These are phyloP conservation scores for Pseudocercospora vitis DNA, from an alignment of 2,329 filamentous ascomycete species.

Conservation along the genomic window DNA sequence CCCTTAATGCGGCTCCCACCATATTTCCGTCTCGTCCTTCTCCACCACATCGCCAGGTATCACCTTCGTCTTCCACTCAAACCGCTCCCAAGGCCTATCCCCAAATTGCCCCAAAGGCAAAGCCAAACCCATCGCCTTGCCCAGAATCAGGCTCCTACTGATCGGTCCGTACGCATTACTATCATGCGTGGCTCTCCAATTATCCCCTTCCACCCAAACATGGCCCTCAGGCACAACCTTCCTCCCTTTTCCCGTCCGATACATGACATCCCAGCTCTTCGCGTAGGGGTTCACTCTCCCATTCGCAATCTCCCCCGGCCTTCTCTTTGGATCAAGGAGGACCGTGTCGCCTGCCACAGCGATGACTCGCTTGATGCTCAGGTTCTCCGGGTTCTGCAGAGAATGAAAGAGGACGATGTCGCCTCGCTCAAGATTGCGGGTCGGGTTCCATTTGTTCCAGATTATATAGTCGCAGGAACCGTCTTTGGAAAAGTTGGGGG, in stretches of 20 bases:
- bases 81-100: slow-evolving; percentile 55
- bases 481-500: slow-evolving; percentile 42
- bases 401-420: slow-evolving; percentile 49
- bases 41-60: slow-evolving; percentile 35
- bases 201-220: slow-evolving; percentile 94
- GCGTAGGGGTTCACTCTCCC: slow-evolving; percentile 36
- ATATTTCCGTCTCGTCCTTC: neutral
- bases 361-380: slow-evolving; percentile 79
- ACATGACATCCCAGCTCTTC: slow-evolving; percentile 32
- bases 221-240: slow-evolving; percentile 76
- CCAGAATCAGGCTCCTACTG: slow-evolving; percentile 67
- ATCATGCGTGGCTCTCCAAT: slow-evolving; percentile 69
- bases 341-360: slow-evolving; percentile 79
- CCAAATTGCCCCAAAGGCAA: slow-evolving; percentile 65
- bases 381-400: slow-evolving; percentile 66
- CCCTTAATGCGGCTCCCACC: slow-evolving; percentile 17
- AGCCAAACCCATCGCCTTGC: slow-evolving; percentile 70
- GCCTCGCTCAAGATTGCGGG: slow-evolving; percentile 40
- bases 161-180: slow-evolving; percentile 86
- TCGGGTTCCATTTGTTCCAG: slow-evolving; percentile 36
- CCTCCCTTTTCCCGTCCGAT: slow-evolving; percentile 28
- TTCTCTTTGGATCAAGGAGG: slow-evolving; percentile 52
- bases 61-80: slow-evolving; percentile 44
- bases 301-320: slow-evolving; percentile 38
- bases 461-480: slow-evolving; percentile 43